A percentile compares a stretch with the other conserved stretches of the same genome.
These are phyloP conservation scores for Wickerhamomyces chambardii DNA, from an alignment of 805 yeast species.

Conservation along the genomic window DNA sequence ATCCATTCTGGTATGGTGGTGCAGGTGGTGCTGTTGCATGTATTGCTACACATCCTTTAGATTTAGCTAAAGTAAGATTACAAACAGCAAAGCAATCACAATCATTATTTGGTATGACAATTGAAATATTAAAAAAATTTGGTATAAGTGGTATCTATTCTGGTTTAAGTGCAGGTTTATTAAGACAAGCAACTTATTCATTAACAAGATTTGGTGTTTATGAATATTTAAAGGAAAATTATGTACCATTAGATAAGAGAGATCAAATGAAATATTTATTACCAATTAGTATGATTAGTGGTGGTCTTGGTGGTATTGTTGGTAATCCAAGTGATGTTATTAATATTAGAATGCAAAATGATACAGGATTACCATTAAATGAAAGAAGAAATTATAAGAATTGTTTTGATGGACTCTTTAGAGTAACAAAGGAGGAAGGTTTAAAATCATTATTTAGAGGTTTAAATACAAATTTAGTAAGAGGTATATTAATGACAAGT, in stretches of 20 bases:
- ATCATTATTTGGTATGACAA: conserved; percentile 51
- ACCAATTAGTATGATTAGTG: conserved; percentile 80
- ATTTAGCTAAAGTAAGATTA: conserved; percentile 77
- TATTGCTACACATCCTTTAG: conserved; percentile 71
- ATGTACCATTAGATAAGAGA: conserved; percentile 28
- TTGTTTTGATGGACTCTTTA: conserved; percentile 66
- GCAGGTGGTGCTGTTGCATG: conserved; percentile 63
- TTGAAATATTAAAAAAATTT: conserved; percentile 48
- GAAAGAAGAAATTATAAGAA: conserved; percentile 67
- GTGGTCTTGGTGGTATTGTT: conserved; percentile 75
- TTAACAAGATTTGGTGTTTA: conserved; percentile 84
- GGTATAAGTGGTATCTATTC: conserved; percentile 67
- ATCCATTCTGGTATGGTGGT: conserved; percentile 59
- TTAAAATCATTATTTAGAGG: conserved; percentile 57
- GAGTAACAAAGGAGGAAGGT: conserved; percentile 57
- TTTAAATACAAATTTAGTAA: conserved; percentile 62
- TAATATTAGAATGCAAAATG: conserved; percentile 88
- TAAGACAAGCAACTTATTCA: conserved; percentile 85
- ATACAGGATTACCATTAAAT: conserved; percentile 53
- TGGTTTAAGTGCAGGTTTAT: conserved; percentile 73
- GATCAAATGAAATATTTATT: conserved; percentile 54
- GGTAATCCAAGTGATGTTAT: conserved; percentile 89
- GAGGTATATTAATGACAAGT: conserved; percentile 87
- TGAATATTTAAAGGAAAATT: conserved; percentile 59
- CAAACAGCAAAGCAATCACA: conserved; percentile 72